phyloP scores from a whole-genome alignment of 306 rosid species.

The Prosopis cineraria region DNA sequence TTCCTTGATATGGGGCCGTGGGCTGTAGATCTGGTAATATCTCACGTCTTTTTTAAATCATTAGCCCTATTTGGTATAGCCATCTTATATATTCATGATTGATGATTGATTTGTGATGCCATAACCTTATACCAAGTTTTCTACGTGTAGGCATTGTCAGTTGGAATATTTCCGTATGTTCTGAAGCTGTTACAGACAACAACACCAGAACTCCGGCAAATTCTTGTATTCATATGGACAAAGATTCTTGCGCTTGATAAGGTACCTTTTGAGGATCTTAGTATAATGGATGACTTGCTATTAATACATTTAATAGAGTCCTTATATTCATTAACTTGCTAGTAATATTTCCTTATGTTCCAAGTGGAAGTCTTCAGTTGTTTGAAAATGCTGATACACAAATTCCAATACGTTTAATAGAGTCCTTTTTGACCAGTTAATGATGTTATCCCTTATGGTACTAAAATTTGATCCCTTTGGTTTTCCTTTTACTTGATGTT shows the following conservation, averaged over 20 bases:
- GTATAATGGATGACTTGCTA: background rate
- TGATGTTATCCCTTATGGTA: background rate
- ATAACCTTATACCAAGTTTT: constrained; percentile 24
- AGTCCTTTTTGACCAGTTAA: background rate
- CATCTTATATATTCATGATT: constrained; percentile 12
- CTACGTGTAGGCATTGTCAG: constrained; percentile 84
- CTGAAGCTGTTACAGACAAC: constrained; percentile 95
- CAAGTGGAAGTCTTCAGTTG: background rate
- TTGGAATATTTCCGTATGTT: constrained; percentile 98
- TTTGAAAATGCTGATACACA: background rate
- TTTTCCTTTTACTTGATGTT: background rate
- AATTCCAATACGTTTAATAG: background rate
- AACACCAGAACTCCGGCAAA: constrained; percentile 90
- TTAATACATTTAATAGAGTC: too few species aligned
- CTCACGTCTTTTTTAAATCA: background rate
- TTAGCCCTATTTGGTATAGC: constrained; percentile 17
- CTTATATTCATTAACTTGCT: too few species aligned
- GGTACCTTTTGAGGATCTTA: constrained; percentile 50
- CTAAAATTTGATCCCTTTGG: background rate
- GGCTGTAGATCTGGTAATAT: constrained; percentile 95
- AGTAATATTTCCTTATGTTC: too few species aligned
- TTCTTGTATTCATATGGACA: constrained; percentile 99
- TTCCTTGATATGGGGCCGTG: constrained; percentile 99
- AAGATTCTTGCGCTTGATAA: constrained; percentile 98
- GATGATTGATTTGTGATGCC: constrained; percentile 10